Base-by-base conservation (phyloP, 2,329 filamentous ascomycete genomes). In the Phoma herbarum region DNA sequence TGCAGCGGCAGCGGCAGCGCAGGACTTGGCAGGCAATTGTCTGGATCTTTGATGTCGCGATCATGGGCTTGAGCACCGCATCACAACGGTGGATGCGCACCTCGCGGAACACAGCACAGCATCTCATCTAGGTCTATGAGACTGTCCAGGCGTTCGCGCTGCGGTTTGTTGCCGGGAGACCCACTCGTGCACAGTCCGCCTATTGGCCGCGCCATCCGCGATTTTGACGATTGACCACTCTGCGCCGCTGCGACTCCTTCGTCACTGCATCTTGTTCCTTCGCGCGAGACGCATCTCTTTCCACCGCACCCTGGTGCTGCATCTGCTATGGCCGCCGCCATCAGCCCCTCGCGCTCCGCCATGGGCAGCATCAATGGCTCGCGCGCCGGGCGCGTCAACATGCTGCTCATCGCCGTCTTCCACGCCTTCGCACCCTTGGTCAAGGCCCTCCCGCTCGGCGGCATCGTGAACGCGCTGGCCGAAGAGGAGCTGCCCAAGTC, bases 401-500 rank as follows among this genome's bases (percentile, higher is more conserved):
- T 72, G 45, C 64, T 72, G 49, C 60, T 71, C 47, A 59, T 74
- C 62, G 65, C 61, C 57, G 61, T 76, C 58, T 63, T 73, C 57
- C 72, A 76, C 55, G 66, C 67, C 60, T 70, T 71, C 51, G 65
- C 69, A 57, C 73, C 75, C 42, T 56, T 75, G 44, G 73, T 71
- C 50, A 72, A 67, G 53, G 76, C 74, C 37, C 62, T 76, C 43
- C 75, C 76, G 37, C 61, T 75, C 54, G 70, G 66, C 50, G 58
- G 66, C 50, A 50, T 67, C 33, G 48, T 72, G 11, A 51, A 56
- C 44, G 58, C 67, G 8, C 57, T 75, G 37, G 64, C 59, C 28
- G 67, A 72, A n/a, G 71, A 71, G 16, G 74, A 74, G 25, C 56
- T 67, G 6, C 75, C 75, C 31, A 76, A 75, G 64, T 63, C 61